Evolutionary conservation across 306 rosid genomes (phyloP), one percentile per base, ranked within the genome.

Genomic region (Casuarina glauca): DNA sequence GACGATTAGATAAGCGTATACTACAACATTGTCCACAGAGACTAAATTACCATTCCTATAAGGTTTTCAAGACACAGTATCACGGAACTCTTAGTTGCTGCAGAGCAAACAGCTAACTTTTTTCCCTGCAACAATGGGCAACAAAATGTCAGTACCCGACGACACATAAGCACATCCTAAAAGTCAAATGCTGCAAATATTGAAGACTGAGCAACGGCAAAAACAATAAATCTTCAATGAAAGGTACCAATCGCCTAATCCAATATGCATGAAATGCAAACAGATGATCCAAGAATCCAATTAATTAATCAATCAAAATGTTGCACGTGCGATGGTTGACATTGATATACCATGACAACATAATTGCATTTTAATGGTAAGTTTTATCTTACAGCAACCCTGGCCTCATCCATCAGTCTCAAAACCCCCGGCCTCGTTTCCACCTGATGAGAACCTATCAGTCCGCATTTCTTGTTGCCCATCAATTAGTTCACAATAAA

Each of bases 61-160:
- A 95, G 91, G 81, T 87, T 91, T 88, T 95, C 97, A 74, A 95
- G 97, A 80, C 96, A 92, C 4, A 95, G 84, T 69, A 95, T 81
- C 70, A 95, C 98, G 62, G 98, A 95, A 79, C 97, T 95, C 81
- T 92, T 95, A 79, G 98, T 95, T 9, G 98, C 98, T 60, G 98
- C 98, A 63, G 98, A 95, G 81, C 98, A 95, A 83, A 95, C 97
- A 39, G 96, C 97, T 38, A 95, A 90, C 80, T 83, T 86, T 83
- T 81, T 92, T 42, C 98, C 97, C 98, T 95, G 72, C 72, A 82
- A 79, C 66, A 85, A 55, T 54, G 75, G 69, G 58, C 58, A 51
- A 15, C 6, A 39, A 61, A 73, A 68, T 9, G 74, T 53, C 39
- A 77, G 53, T 61, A 66, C 50, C 52, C 20, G 41, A 16, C 41